Conservation (phyloP, 1,139 yeast genomes). For the Scheffersomyces titani region DNA sequence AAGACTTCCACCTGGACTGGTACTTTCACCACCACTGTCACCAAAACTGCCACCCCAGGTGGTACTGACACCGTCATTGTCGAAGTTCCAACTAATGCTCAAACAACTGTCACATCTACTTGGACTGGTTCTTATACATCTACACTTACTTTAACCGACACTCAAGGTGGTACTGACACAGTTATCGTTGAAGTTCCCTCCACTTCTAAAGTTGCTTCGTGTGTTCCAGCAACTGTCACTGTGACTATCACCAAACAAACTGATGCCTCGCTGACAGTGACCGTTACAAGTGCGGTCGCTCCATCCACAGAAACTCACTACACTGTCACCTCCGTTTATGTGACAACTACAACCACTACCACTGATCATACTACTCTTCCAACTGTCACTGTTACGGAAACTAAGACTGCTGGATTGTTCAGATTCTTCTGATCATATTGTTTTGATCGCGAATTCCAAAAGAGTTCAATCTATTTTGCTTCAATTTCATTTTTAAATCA, state of each 20-base stretch:
- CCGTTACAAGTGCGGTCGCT: background rate
- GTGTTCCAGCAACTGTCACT: constrained; percentile 5
- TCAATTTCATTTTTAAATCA: too few relatives aligned
- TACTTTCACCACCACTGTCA: constrained; percentile 19
- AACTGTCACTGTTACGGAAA: background rate
- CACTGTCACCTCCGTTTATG: background rate
- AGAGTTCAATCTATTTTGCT: too few relatives aligned
- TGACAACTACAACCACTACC: constrained; percentile 1
- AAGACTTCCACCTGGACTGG: constrained; percentile 12
- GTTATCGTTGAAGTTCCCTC: constrained; percentile 13
- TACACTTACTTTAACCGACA: background rate
- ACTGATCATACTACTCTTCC: background rate
- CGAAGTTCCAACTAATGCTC: constrained; percentile 9
- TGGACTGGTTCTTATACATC: constrained; percentile 7
- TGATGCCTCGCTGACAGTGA: background rate
- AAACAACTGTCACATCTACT: background rate
- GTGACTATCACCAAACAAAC: background rate
- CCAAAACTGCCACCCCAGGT: constrained; percentile 12
- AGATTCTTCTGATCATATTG: background rate
- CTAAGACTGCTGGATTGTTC: background rate
- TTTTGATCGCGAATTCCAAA: too few relatives aligned
- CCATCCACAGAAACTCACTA: background rate
- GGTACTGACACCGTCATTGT: constrained; percentile 9
- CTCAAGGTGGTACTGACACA: constrained; percentile 13
- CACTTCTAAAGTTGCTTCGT: constrained; percentile 3